Evolutionary conservation across 805 yeast species (phyloP).

Genomic region (Kluyveromyces aestuarii): DNA sequence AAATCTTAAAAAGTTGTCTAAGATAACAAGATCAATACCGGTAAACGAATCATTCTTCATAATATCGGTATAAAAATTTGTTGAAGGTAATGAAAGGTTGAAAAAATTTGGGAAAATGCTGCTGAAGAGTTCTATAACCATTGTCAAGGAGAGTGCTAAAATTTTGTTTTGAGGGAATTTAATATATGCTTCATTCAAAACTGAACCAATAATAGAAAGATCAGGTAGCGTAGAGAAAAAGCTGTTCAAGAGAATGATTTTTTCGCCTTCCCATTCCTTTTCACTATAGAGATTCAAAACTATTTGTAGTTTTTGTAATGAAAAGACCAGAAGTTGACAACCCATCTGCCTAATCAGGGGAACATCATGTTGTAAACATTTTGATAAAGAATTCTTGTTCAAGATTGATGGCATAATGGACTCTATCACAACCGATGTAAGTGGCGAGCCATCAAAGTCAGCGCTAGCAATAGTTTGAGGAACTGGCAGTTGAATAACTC

Average conservation of each 20-base stretch:
- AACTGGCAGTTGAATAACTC: slow-evolving; percentile 47
- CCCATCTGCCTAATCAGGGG: slow-evolving; percentile 53
- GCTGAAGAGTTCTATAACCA: slow-evolving; percentile 35
- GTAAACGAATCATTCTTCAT: slow-evolving; percentile 28
- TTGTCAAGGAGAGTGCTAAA: slow-evolving; percentile 39
- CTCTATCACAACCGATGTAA: slow-evolving; percentile 37
- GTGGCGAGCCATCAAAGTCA: slow-evolving; percentile 28
- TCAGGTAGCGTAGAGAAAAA: slow-evolving; percentile 41
- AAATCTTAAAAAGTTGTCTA: slow-evolving; percentile 53
- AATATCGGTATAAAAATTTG: slow-evolving; percentile 30
- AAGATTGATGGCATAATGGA: slow-evolving; percentile 57
- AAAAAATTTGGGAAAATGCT: slow-evolving; percentile 30
- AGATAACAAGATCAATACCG: slow-evolving; percentile 47
- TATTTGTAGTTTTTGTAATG: slow-evolving; percentile 43
- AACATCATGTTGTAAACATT: slow-evolving; percentile 44
- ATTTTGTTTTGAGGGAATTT: slow-evolving; percentile 34
- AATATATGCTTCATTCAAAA: slow-evolving; percentile 34
- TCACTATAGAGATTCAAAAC: slow-evolving; percentile 30
- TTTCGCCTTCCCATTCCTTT: slow-evolving; percentile 34
- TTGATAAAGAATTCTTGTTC: slow-evolving; percentile 46
- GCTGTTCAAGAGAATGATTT: slow-evolving; percentile 27
- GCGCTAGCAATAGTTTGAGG: slow-evolving; percentile 33
- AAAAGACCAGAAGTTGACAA: slow-evolving; percentile 46
- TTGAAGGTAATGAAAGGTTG: slow-evolving; percentile 22
- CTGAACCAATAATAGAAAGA: slow-evolving; percentile 33